Evolutionary conservation across 768 basidiomycete genomes (phyloP).

Genomic region (Termitomyces titanicus): DNA sequence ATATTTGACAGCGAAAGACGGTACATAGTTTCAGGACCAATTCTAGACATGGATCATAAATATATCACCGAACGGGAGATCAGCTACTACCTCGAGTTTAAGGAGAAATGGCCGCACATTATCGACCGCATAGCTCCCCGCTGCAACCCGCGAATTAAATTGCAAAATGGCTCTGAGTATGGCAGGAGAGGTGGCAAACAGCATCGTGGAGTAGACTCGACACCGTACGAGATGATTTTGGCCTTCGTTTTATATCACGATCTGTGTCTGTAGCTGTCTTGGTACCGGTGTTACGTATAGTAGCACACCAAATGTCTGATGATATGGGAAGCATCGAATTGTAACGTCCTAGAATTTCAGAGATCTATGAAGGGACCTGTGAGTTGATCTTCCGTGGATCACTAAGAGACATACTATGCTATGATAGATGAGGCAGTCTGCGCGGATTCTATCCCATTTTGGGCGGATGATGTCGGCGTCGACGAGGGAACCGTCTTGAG

Average conservation of each 20-base stretch:
- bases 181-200: slow-evolving; percentile 11
- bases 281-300: background rate
- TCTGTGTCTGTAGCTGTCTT: background rate
- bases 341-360: slow-evolving; percentile 9
- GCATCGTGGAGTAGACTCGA: slow-evolving; percentile 11
- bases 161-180: slow-evolving; percentile 7
- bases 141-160: background rate
- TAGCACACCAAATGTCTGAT: slow-evolving; percentile 2
- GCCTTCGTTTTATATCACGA: background rate
- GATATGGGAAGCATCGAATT: slow-evolving; percentile 7
- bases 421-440: slow-evolving; percentile 14
- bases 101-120: too few relatives aligned
- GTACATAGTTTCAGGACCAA: too few relatives aligned
- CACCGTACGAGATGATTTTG: slow-evolving; percentile 1
- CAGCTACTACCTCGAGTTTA: too few relatives aligned
- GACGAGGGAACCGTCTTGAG: background rate
- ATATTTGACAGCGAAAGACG: too few relatives aligned
- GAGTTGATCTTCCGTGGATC: background rate
- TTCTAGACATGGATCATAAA: too few relatives aligned
- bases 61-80: too few relatives aligned
- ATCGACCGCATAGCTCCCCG: too few relatives aligned
- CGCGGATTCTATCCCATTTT: slow-evolving; percentile 11
- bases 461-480: slow-evolving; percentile 3
- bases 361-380: slow-evolving; percentile 3
- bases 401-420: slow-evolving; percentile 7